A percentile compares a stretch with the other conserved stretches of the same genome.
Conservation (phyloP, 2,329 filamentous ascomycete genomes). For the Chaetomium sp. region DNA sequence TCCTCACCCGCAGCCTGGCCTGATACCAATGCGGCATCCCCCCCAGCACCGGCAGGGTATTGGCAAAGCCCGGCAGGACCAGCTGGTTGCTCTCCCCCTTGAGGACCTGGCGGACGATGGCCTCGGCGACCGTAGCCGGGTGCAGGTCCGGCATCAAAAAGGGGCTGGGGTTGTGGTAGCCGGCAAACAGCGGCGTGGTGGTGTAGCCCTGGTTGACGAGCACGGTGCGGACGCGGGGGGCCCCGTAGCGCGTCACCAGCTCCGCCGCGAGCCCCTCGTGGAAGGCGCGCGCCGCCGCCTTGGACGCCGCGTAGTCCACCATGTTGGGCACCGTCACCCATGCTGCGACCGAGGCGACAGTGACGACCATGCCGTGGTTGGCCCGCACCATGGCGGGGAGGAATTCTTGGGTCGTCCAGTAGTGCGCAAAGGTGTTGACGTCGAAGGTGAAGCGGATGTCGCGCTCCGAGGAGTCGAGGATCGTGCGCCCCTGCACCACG, state of each 20-base stretch:
- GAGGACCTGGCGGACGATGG: slow-evolving; percentile 62
- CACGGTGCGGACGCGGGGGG: slow-evolving; percentile 66
- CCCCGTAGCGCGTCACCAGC: slow-evolving; percentile 61
- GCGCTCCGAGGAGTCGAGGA: slow-evolving; percentile 59
- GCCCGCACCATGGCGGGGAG: slow-evolving; percentile 63
- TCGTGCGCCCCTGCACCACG: slow-evolving; percentile 60
- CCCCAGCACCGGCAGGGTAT: slow-evolving; percentile 48
- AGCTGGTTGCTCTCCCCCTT: slow-evolving; percentile 60
- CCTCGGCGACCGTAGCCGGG: slow-evolving; percentile 65
- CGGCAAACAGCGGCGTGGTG: slow-evolving; percentile 61
- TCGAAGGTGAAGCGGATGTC: slow-evolving; percentile 69
- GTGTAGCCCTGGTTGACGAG: slow-evolving; percentile 65
- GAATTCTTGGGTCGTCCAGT: slow-evolving; percentile 67
- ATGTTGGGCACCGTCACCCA: slow-evolving; percentile 63
- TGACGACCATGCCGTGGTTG: slow-evolving; percentile 75
- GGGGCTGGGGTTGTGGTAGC: slow-evolving; percentile 53
- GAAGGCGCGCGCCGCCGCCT: slow-evolving; percentile 67
- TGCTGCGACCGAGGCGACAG: slow-evolving; percentile 65
- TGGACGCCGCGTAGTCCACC: slow-evolving; percentile 68
- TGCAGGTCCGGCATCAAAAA: slow-evolving; percentile 58
- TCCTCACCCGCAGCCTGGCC: slow-evolving; percentile 51
- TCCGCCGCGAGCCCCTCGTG: slow-evolving; percentile 67
- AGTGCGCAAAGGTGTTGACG: slow-evolving; percentile 70
- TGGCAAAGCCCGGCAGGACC: slow-evolving; percentile 52
- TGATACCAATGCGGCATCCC: slow-evolving; percentile 66